Evolutionary conservation across 2,329 filamentous ascomycete species (phyloP), one percentile per base, ranked within the genome.

Genomic region (Fusarium sp.): DNA sequence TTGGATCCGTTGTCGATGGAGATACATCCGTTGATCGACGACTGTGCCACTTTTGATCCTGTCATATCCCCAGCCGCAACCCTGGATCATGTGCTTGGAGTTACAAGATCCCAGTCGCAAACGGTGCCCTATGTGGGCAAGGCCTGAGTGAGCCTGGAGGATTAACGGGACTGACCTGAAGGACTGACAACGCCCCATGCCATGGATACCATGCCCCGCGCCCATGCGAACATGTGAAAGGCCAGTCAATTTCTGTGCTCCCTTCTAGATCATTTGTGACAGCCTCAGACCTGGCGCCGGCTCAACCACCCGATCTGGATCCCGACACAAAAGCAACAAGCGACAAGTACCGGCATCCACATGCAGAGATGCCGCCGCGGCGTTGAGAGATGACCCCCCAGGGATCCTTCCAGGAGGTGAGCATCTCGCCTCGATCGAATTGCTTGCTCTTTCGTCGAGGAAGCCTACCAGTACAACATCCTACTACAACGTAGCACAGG

Each of bases 261-360:
- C 45, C 45, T 62, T 62, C 59, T 61, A 38, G 64, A 62, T 59
- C 64, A 61, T 72, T 62, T 66, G 62, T 72, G 65, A 72, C 61
- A 74, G 34, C 67, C 57, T 70, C 35, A 38, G 63, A 52, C 50
- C 34, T 65, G 62, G 72, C 64, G 72, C 62, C 72, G 69, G 71
- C 59, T 72, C 63, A 64, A 64, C 64, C 57, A 56, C 72, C 72
- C 69, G 72, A 74, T 75, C 72, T 75, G 72, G 72, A 63, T 73
- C 71, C 72, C 59, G 67, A 38, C 42, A 56, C 61, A 58, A 74
- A 75, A 73, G 70, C 61, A 72, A 72, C 58, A 62, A 59, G 70
- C 69, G 60, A 65, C 70, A 72, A 72, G 72, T 74, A 75, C 72
- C 72, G 72, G 69, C 72, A 74, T 75, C 70, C 69, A 67, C 65